Evolutionary conservation across 768 basidiomycete species (phyloP), one percentile per base, ranked within the genome.

Genomic region (Melanogaster broomeanus): DNA sequence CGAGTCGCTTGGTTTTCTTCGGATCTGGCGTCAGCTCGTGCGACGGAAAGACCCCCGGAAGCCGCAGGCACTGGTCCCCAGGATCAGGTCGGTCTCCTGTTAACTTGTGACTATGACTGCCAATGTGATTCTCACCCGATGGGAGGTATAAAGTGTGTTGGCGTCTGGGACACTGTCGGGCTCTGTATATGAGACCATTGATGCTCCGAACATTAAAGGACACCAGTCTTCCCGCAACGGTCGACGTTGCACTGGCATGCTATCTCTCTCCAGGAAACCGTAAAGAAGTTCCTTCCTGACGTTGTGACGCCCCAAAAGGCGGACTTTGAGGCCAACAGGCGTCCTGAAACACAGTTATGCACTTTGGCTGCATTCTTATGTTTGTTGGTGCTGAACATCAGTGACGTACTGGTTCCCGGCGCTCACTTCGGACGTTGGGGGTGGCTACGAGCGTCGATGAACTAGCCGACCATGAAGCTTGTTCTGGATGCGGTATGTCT

Each of bases 331-430:
- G 24, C 18, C 48, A 57, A 22, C 58, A 57, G 22, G n/a, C n/a
- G 27, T 46, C 15, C 48, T 63, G 5, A 43, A 53, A n/a, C n/a
- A 37, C 55, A 63, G 31, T 59, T 52, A 41, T 9, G 42, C 13
- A 25, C 10, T 24, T 35, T 25, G 18, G 12, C n/a, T 22, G 12
- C n/a, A 42, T 18, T 13, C 21, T 28, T 19, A 13, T n/a, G n/a
- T n/a, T 8, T 10, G 16, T 16, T 33, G 13, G 30, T 16, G 44
- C 40, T 49, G 21, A 56, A 21, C 12, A 7, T 51, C 1, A n/a
- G n/a, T 46, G 6, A 52, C 66, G 58, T 49, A 54, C 1, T 69
- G 65, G 63, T 66, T 69, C 34, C 48, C 63, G 68, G 67, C 1
- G 56, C 39, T 6, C 67, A 68, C 35, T 50, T n/a, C 49, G 18